These are phyloP conservation scores for Starmerella kuoi DNA, from an alignment of 805 yeast species.

Conservation along the genomic window DNA sequence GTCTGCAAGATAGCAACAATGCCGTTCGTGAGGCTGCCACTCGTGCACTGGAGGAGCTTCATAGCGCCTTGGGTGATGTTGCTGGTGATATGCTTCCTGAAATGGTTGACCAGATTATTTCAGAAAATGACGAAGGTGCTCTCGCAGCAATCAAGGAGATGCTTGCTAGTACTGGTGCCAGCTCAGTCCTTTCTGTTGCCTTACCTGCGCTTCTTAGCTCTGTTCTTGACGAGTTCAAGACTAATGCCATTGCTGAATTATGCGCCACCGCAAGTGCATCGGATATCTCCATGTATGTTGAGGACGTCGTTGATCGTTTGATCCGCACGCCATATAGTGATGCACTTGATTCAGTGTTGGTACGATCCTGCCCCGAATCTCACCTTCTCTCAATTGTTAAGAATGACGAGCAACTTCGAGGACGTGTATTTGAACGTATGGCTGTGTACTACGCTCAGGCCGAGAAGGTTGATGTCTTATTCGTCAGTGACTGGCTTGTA, in stretches of 20 bases:
- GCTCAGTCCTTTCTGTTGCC: slow-evolving; percentile 84
- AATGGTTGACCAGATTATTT: slow-evolving; percentile 55
- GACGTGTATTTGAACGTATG: slow-evolving; percentile 41
- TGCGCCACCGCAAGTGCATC: slow-evolving; percentile 29
- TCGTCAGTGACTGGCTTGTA: slow-evolving; percentile 61
- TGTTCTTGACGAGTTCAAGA: slow-evolving; percentile 40
- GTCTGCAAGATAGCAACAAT: slow-evolving; percentile 58
- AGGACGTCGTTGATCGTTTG: slow-evolving; percentile 61
- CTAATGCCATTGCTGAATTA: slow-evolving; percentile 34
- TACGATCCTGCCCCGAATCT: slow-evolving; percentile 36
- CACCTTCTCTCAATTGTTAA: slow-evolving; percentile 65
- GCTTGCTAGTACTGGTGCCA: slow-evolving; percentile 71
- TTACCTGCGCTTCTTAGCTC: slow-evolving; percentile 63
- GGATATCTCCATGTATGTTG: slow-evolving; percentile 36
- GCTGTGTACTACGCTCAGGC: slow-evolving; percentile 53
- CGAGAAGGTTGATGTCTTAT: slow-evolving; percentile 37
- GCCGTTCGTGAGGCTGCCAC: slow-evolving; percentile 87
- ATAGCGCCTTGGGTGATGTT: slow-evolving; percentile 64
- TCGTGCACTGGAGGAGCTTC: slow-evolving; percentile 75
- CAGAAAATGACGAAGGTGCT: slow-evolving; percentile 40
- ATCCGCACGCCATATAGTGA: slow-evolving; percentile 31
- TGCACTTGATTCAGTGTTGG: slow-evolving; percentile 56
- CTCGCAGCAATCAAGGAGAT: slow-evolving; percentile 80
- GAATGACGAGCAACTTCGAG: slow-evolving; percentile 54
- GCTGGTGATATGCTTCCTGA: slow-evolving; percentile 86